Percentiles rank a stretch among this genome's conserved stretches.
Conservation (phyloP, 2,329 filamentous ascomycete species). For the Talaromyces rugulosus region DNA sequence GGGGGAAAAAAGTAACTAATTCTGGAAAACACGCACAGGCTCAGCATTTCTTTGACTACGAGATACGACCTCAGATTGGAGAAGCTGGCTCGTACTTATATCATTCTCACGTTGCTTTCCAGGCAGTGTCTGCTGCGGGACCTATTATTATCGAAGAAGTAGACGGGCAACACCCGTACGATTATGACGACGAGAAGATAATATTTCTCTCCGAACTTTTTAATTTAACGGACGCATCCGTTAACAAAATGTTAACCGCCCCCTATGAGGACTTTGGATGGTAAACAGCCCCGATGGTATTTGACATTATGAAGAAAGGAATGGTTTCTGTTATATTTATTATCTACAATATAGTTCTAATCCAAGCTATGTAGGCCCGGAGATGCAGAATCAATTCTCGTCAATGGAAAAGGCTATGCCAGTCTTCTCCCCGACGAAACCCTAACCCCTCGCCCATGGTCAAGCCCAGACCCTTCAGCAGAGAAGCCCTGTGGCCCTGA, state of each 20-base stretch:
- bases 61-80: conserved; percentile 50
- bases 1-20: background rate
- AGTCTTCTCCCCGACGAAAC: conserved; percentile 25
- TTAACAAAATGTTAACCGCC: conserved; percentile 48
- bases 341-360: background rate
- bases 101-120: conserved; percentile 63
- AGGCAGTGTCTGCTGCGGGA: conserved; percentile 56
- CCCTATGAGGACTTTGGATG: background rate
- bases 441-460: background rate
- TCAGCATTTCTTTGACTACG: conserved; percentile 62
- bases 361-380: conserved; percentile 53
- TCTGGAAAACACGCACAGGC: background rate
- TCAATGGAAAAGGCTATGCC: conserved; percentile 54
- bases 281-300: background rate
- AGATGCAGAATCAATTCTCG: conserved; percentile 53
- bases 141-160: conserved; percentile 53
- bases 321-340: background rate
- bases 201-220: conserved; percentile 57
- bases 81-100: conserved; percentile 65
- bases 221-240: conserved; percentile 47
- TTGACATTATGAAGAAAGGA: background rate
- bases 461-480: background rate
- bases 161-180: conserved; percentile 47
- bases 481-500: conserved; percentile 39
- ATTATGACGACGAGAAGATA: conserved; percentile 60